These are phyloP conservation scores for Lentinula sp. DNA, from an alignment of 768 basidiomycete species.

Conservation along the genomic window DNA sequence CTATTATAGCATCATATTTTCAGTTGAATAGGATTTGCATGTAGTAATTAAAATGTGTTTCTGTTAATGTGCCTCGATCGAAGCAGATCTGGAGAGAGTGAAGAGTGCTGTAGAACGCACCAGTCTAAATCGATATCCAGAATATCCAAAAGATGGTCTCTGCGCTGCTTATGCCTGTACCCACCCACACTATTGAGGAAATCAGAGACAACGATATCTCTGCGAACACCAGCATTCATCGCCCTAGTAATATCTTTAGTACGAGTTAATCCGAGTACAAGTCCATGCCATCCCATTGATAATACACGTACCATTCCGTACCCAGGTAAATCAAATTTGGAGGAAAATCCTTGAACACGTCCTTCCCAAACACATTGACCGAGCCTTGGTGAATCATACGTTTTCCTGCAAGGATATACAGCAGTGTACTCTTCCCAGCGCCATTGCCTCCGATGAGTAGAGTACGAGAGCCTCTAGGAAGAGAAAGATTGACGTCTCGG, in stretches of 20 bases:
- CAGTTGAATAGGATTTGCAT: not conserved
- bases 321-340: constrained; percentile 52
- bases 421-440: constrained; percentile 93
- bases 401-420: constrained; percentile 93
- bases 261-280: not conserved
- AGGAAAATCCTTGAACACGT: constrained; percentile 5
- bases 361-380: constrained; percentile 3
- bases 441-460: constrained; percentile 89
- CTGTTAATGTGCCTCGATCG: constrained; percentile 19
- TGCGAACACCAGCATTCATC: constrained; percentile 92
- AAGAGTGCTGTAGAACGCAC: constrained; percentile 57
- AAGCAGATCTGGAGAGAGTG: no score
- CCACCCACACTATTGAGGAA: constrained; percentile 98
- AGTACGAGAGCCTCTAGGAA: constrained; percentile 75
- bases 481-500: constrained; percentile 51
- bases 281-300: not conserved
- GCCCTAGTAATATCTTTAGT: constrained; percentile 46
- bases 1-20: not conserved
- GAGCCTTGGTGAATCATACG: constrained; percentile 18
- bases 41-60: no score
- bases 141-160: constrained; percentile 83
- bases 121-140: constrained; percentile 94
- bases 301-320: constrained; percentile 75
- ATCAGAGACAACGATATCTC: constrained; percentile 86
- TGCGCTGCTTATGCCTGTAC: constrained; percentile 84